A percentile compares a stretch with the other conserved stretches of the same genome.
These are phyloP conservation scores for Rhizomucor pusillus DNA, from an alignment of 371 early-diverging fungal genomes.

Conservation along the genomic window DNA sequence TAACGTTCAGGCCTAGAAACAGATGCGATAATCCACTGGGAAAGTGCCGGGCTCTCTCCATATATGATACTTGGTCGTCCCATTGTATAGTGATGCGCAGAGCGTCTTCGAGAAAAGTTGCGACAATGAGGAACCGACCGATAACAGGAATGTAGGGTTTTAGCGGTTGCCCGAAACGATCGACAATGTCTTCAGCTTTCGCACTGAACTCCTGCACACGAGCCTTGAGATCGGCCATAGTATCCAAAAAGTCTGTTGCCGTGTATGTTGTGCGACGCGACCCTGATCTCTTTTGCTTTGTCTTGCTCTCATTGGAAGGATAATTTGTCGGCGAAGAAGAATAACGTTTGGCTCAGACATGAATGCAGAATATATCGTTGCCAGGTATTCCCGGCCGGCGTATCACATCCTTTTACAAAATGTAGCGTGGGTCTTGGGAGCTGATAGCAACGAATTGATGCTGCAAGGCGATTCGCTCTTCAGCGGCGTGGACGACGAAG, in stretches of 20 bases:
- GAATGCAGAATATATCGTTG: no score
- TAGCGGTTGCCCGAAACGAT: conserved; percentile 67
- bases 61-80: conserved; percentile 78
- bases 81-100: conserved; percentile 84
- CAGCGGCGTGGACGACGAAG: no score
- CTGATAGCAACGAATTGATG: no score
- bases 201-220: conserved; percentile 16
- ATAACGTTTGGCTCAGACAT: no score
- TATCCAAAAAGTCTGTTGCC: neutral
- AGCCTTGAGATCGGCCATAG: conserved; percentile 18
- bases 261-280: no score
- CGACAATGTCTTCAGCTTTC: conserved; percentile 42
- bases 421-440: no score
- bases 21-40: conserved; percentile 69
- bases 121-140: conserved; percentile 87
- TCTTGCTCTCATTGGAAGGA: no score
- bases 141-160: conserved; percentile 87
- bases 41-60: conserved; percentile 74
- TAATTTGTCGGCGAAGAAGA: no score
- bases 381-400: no score
- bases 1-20: conserved; percentile 76
- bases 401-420: no score
- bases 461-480: no score
- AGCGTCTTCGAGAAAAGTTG: conserved; percentile 92
- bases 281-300: no score